Percentiles rank a stretch among this genome's conserved stretches.
Conservation (phyloP, 768 basidiomycete genomes). For the Auricularia sp. region DNA sequence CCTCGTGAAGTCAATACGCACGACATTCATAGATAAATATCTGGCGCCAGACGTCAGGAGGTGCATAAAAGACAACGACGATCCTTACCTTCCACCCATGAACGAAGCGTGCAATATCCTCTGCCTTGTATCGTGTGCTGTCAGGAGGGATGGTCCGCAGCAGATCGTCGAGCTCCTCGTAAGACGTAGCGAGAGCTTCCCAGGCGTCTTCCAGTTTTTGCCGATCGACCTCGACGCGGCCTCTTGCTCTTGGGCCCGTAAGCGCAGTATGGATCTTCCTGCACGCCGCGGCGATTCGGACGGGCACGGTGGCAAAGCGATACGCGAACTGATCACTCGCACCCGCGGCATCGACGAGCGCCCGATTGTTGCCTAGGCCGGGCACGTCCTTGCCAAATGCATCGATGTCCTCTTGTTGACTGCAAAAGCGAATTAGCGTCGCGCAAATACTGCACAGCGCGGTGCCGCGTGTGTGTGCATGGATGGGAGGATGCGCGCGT, state of each 20-base stretch:
- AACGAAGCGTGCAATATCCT: conserved; percentile 58
- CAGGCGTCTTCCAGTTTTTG: conserved; percentile 68
- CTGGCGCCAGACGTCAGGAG: conserved; percentile 5
- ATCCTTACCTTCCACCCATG: conserved; percentile 74
- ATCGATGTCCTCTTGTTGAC: conserved; percentile 66
- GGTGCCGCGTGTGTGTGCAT: not conserved
- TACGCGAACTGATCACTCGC: conserved; percentile 43
- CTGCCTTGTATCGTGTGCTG: conserved; percentile 27
- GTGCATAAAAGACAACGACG: not conserved
- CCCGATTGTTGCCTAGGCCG: not conserved
- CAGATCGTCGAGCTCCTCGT: conserved; percentile 73
- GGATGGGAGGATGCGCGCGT: conserved; percentile 18
- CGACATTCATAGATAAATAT: not conserved
- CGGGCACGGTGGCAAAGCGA: conserved; percentile 56
- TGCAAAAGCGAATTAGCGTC: conserved; percentile 19
- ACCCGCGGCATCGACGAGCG: not conserved
- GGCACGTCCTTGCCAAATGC: conserved; percentile 31
- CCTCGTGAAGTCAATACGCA: not conserved
- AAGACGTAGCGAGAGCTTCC: conserved; percentile 70
- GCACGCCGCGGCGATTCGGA: conserved; percentile 68
- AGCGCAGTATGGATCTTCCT: conserved; percentile 67
- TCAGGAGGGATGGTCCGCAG: conserved; percentile 30
- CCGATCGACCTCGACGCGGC: conserved; percentile 48
- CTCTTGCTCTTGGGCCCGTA: conserved; percentile 69
- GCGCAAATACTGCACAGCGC: not conserved